Base-by-base conservation (phyloP, 148 eudicot genomes). In the Dianthus caryophyllus region DNA sequence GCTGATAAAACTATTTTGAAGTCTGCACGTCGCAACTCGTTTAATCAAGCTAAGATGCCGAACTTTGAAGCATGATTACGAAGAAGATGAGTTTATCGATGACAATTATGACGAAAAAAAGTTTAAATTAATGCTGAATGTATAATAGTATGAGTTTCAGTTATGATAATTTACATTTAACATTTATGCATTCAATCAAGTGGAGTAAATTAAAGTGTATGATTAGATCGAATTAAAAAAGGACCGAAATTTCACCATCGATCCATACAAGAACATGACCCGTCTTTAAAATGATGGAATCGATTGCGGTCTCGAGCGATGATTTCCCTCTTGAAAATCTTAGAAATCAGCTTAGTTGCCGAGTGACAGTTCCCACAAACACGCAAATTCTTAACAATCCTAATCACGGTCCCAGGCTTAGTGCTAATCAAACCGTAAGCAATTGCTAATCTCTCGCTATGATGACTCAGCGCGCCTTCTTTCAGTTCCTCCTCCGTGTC, bases 1-100 rank as follows among this genome's bases (percentile, higher is more conserved):
- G 98, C 95, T 33, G 96, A 93, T 82, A 93, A 89, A 80, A 93
- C 95, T 20, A 73, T 93, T 59, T 79, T 93, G 64, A 87, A 85
- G 55, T 75, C 88, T 5, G 96, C 96, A 13, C 74, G 98, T 22
- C 59, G 75, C 25, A 89, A 88, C 83, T 91, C 96, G 43, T 88
- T 88, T 81, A 75, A 64, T 49, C 81, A 78, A 36, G 65, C 36
- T n/a, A 36, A 70, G 24, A 20, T 25, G 60, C 60, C 67, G 17
- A 65, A 75, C 74, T 18, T 49, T 21, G 64, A 41, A 52, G 76
- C 78, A 51, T 76, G 49, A 69, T 15, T 20, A 24, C 24, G 51
- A 47, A 56, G 9, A 9, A 11, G 59, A 29, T 31, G 48, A 61
- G 52, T 25, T 49, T 53, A 33, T 46, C 16, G 39, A 61, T 11